These are phyloP conservation scores for Apiospora malaysiana DNA, from an alignment of 2,329 filamentous ascomycete species.

Conservation along the genomic window DNA sequence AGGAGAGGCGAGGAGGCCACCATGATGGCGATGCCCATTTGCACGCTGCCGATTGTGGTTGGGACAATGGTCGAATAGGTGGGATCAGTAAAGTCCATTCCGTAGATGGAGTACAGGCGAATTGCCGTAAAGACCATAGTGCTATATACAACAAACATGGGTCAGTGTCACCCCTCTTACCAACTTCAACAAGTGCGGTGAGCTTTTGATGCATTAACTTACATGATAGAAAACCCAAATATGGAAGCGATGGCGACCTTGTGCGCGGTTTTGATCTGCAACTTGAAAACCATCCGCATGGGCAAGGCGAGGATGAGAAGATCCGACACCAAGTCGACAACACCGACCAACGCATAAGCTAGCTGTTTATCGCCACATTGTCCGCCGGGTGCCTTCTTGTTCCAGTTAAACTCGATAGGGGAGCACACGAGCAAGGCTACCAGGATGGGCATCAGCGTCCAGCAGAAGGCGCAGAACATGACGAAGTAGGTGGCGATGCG, in stretches of 20 bases:
- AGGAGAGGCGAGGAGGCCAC: slow-evolving; percentile 30
- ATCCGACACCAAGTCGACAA: slow-evolving; percentile 26
- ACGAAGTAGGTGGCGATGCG: slow-evolving; percentile 28
- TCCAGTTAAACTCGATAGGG: slow-evolving; percentile 38
- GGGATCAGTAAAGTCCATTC: slow-evolving; percentile 27
- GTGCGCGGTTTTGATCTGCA: background rate
- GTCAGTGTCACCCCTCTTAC: background rate
- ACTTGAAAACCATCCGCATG: background rate
- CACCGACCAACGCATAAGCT: slow-evolving; percentile 27
- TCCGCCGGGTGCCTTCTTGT: slow-evolving; percentile 22
- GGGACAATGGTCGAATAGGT: slow-evolving; percentile 26
- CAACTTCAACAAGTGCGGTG: background rate
- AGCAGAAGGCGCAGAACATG: slow-evolving; percentile 29
- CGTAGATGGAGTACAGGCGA: slow-evolving; percentile 25
- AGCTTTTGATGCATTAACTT: slow-evolving; percentile 3
- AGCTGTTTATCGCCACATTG: slow-evolving; percentile 30
- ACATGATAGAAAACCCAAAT: slow-evolving; percentile 27
- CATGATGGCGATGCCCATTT: slow-evolving; percentile 30
- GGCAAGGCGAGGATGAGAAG: slow-evolving; percentile 9
- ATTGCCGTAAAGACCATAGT: slow-evolving; percentile 17
- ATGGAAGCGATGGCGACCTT: slow-evolving; percentile 1
- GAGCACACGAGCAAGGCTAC: slow-evolving; percentile 29
- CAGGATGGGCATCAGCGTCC: slow-evolving; percentile 29
- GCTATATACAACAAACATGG: background rate
- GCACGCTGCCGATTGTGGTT: slow-evolving; percentile 28